Base-by-base conservation (phyloP, 176 grass and related monocot species). In the Metroxylon sagu region DNA sequence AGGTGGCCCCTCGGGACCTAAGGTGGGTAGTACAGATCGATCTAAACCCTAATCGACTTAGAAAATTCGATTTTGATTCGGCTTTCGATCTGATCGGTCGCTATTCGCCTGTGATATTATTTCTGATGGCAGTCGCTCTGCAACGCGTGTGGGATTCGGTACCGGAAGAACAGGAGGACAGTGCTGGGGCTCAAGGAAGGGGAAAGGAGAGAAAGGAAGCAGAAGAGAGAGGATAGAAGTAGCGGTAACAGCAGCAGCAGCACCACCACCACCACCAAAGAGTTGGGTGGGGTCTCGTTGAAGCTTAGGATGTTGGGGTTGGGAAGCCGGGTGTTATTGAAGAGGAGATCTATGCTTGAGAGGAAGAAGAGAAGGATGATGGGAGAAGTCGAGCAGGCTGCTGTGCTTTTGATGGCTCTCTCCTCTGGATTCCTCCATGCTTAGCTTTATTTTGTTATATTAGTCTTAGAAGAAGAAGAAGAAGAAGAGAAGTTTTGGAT, bases 141-240 rank as follows among this genome's bases (percentile, higher is more conserved):
- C 81, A 98, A 98, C 4, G 93, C 93, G 1, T 98, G 93, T 4
- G 93, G 93, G 26, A 98, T 98, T 67, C 79, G 85, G 52, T 98
- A 98, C 73, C 67, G 93, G 75, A 98, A 98, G 79, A 92, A 85
- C 73, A 83, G 84, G 69, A 83, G 84, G 55, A 78, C 79, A 48
- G 73, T 73, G 31, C 76, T 78, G 18, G 85, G 79, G 14, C 54
- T 80, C 0, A 76, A 86, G 58, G 81, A 57, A 60, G 39, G 35
- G 7, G 35, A 43, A 43, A 19, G 16, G 23, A 18, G 39, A 43
- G 35, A 43, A 43, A 43, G 35, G 35, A 43, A 43, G 35, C 35
- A 43, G 8, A 43, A 12, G 35, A 43, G 35, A 43, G 35, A 43
- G 35, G 35, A 43, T 3, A 10, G 12, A 12, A 3, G 35, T 14